phyloP scores from a whole-genome alignment of 352 stramenopile species.

The Phytophthora hibernalis region DNA sequence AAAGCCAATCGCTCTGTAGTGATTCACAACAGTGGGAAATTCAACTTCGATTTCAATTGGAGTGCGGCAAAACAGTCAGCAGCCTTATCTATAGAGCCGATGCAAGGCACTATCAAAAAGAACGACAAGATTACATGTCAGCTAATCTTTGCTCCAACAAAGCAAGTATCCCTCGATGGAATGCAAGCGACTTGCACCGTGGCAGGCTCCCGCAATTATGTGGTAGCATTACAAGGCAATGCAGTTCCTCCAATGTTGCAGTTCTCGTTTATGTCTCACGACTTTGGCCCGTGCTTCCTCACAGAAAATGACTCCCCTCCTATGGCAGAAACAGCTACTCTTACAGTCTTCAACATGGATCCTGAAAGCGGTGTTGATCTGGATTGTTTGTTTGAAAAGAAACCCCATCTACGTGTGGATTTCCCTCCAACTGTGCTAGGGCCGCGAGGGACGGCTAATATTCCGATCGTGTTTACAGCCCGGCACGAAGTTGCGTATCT shows the following conservation, averaged over 20 bases:
- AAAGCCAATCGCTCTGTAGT: conserved; percentile 64
- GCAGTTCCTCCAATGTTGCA: conserved; percentile 87
- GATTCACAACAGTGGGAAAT: conserved; percentile 94
- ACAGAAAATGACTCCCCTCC: conserved; percentile 71
- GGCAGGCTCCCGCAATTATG: conserved; percentile 87
- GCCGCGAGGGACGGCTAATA: conserved; percentile 74
- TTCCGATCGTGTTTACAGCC: conserved; percentile 90
- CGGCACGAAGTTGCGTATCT: conserved; percentile 83
- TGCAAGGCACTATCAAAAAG: conserved; percentile 88
- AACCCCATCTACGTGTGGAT: conserved; percentile 84
- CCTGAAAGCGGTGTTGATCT: conserved; percentile 79
- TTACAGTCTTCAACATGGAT: conserved; percentile 92
- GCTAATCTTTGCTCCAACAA: conserved; percentile 80
- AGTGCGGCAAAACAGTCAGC: conserved; percentile 48
- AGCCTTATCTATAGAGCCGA: conserved; percentile 69
- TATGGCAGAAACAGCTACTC: conserved; percentile 55
- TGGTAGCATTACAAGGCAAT: conserved; percentile 72
- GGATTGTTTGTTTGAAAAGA: conserved; percentile 92
- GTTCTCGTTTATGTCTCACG: conserved; percentile 90
- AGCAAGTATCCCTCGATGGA: conserved; percentile 79
- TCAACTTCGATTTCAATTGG: conserved; percentile 96
- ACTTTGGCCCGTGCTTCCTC: conserved; percentile 94
- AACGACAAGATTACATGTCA: conserved; percentile 82
- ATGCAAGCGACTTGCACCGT: conserved; percentile 82
- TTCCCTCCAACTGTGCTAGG: conserved; percentile 84